phyloP scores from a whole-genome alignment of 1,284 basidiomycete species.

The Ceratobasidium sp. region DNA sequence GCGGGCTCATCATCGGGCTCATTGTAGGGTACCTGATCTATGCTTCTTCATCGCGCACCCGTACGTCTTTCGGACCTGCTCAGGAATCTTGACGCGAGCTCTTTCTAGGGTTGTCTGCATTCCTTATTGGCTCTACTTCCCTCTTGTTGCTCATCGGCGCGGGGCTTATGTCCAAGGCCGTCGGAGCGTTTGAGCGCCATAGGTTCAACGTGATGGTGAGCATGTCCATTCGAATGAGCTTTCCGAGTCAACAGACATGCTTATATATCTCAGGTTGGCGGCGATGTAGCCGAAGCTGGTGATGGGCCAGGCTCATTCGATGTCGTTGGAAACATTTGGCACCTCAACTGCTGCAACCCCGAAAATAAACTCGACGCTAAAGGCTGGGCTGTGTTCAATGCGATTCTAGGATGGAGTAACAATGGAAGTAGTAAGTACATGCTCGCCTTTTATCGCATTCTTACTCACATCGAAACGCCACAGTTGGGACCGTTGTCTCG shows the following conservation, averaged over 20 bases:
- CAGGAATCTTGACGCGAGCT: not conserved
- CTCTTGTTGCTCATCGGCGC: constrained; percentile 88
- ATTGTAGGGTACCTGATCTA: constrained; percentile 73
- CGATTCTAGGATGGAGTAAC: constrained; percentile 78
- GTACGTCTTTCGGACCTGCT: constrained; percentile 54
- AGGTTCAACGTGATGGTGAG: constrained; percentile 63
- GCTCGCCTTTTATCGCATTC: constrained; percentile 45
- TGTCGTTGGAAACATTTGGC: constrained; percentile 83
- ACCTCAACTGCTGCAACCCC: constrained; percentile 81
- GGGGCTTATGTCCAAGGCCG: constrained; percentile 77
- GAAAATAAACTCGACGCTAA: constrained; percentile 60
- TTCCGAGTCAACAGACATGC: not conserved
- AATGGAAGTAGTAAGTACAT: constrained; percentile 59
- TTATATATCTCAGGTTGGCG: constrained; percentile 7
- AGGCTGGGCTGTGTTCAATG: constrained; percentile 76
- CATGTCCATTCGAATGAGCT: too few species aligned
- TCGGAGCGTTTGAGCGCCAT: constrained; percentile 72
- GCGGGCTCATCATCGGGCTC: constrained; percentile 77
- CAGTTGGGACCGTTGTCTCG: constrained; percentile 69
- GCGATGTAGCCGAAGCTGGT: constrained; percentile 46
- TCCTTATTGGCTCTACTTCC: constrained; percentile 87
- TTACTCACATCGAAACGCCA: constrained; percentile 44
- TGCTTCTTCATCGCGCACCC: constrained; percentile 71
- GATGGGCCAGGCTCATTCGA: constrained; percentile 60
- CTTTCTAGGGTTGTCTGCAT: constrained; percentile 69